Evolutionary conservation across 352 stramenopile genomes (phyloP), one percentile per base, ranked within the genome.

Genomic region (Saprolegnia diclina): DNA sequence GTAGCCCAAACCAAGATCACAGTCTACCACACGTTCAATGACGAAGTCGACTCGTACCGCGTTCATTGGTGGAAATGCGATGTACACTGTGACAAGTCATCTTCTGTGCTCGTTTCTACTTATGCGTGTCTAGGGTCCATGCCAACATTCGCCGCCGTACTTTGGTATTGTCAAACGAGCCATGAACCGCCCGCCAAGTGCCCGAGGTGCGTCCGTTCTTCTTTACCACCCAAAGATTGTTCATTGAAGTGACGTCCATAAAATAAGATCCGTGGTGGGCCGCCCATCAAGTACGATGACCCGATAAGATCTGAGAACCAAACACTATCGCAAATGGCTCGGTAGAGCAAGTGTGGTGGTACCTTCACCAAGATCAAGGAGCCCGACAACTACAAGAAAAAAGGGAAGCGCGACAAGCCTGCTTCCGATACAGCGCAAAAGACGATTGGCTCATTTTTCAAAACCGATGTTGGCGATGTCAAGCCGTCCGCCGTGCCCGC

Each of bases 1-100:
- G 29, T 64, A 72, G 71, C 71, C 14, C 22, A 77, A 37, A 89
- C 89, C 4, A 74, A 87, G 52, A 95, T 96, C 64, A 95, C 89
- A 0, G 81, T 94, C 32, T 96, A 83, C 67, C 89, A 96, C 74
- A 94, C 83, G 21, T 96, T 96, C 72, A 85, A 95, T 72, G 85
- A 94, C 55, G 89, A 96, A 80, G 89, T 96, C 40, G 78, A 94
- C 64, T 77, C 81, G 44, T 95, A 92, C 46, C 82, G 86, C 2
- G 77, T 88, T 65, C 88, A 95, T 71, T 82, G 87, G 73, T 96
- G 89, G 89, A 77, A 92, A 52, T 96, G 89, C 67, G 77, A 83
- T 64, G 86, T 94, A 72, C 52, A 78, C 77, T 54, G 50, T 35
- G 29, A 35, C 29, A 29, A 52, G 5, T 40, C 52, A 37, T 29